phyloP scores from a whole-genome alignment of 2,329 filamentous ascomycete genomes.

The Aspergillus arachidicola region DNA sequence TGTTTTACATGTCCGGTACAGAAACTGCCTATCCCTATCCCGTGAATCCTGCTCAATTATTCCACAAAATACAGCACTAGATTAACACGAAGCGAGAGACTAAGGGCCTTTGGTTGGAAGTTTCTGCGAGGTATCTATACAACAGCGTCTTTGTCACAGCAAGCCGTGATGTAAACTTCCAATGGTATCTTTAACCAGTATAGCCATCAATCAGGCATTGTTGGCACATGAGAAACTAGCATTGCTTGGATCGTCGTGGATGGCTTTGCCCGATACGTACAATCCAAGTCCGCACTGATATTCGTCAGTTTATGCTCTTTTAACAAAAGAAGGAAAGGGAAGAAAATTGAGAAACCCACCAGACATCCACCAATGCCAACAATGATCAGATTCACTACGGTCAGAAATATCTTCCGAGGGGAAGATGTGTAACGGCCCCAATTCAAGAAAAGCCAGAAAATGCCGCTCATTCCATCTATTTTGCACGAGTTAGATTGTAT shows the following conservation, averaged over 20 bases:
- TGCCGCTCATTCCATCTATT: constrained; percentile 17
- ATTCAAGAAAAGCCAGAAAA: constrained; percentile 32
- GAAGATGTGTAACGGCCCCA: constrained; percentile 21
- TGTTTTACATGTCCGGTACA: no score
- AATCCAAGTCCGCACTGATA: constrained; percentile 19
- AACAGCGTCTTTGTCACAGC: neutral
- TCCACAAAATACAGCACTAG: neutral
- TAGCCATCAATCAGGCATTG: constrained; percentile 10
- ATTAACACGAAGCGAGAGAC: neutral
- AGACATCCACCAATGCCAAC: constrained; percentile 13
- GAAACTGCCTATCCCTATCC: no score
- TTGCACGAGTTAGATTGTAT: neutral
- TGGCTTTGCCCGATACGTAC: constrained; percentile 21
- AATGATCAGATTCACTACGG: constrained; percentile 13
- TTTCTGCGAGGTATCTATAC: neutral
- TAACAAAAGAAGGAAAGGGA: neutral
- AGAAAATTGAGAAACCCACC: constrained; percentile 2
- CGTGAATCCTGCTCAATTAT: no score
- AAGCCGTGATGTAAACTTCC: neutral
- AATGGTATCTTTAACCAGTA: neutral
- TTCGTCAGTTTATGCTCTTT: neutral
- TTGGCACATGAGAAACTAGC: constrained; percentile 21
- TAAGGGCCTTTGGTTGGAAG: neutral
- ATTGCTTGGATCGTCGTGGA: constrained; percentile 19
- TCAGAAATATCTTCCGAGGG: constrained; percentile 23